Conservation (phyloP, 805 yeast species). For the Monosporozyma unispora region DNA sequence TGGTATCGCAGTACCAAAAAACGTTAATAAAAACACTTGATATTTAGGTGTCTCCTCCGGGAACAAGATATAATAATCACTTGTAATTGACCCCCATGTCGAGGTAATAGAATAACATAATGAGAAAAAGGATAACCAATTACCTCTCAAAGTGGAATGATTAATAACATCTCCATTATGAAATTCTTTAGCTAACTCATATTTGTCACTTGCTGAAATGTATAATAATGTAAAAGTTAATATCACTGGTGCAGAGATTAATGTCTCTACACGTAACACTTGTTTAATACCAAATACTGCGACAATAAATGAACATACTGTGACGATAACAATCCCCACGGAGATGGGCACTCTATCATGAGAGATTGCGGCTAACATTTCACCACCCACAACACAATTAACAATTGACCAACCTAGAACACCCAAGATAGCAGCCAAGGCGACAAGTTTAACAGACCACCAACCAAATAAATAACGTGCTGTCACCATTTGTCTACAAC, state of each 20-base stretch:
- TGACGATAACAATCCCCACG: slow-evolving; percentile 67
- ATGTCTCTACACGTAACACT: slow-evolving; percentile 57
- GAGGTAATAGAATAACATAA: slow-evolving; percentile 70
- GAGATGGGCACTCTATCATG: slow-evolving; percentile 57
- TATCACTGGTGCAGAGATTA: slow-evolving; percentile 59
- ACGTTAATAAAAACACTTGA: slow-evolving; percentile 51
- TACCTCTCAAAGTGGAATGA: slow-evolving; percentile 45
- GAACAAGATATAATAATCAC: slow-evolving; percentile 74
- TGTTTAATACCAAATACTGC: slow-evolving; percentile 74
- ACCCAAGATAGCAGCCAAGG: slow-evolving; percentile 63
- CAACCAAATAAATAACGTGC: slow-evolving; percentile 77
- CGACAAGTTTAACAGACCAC: slow-evolving; percentile 72
- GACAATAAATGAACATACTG: slow-evolving; percentile 51
- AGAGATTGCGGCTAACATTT: slow-evolving; percentile 59
- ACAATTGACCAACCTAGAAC: slow-evolving; percentile 91
- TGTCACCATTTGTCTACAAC: slow-evolving; percentile 81
- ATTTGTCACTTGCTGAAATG: slow-evolving; percentile 47
- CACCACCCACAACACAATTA: slow-evolving; percentile 85
- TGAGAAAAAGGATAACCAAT: slow-evolving; percentile 63
- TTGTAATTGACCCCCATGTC: slow-evolving; percentile 83
- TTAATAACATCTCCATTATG: slow-evolving; percentile 26
- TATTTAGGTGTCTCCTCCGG: slow-evolving; percentile 59
- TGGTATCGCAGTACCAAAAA: slow-evolving; percentile 58
- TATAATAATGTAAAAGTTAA: slow-evolving; percentile 61
- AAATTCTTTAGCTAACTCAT: slow-evolving; percentile 24